Evolutionary conservation across 257 asterid species (phyloP).

Genomic region (Solanum arcanum): DNA sequence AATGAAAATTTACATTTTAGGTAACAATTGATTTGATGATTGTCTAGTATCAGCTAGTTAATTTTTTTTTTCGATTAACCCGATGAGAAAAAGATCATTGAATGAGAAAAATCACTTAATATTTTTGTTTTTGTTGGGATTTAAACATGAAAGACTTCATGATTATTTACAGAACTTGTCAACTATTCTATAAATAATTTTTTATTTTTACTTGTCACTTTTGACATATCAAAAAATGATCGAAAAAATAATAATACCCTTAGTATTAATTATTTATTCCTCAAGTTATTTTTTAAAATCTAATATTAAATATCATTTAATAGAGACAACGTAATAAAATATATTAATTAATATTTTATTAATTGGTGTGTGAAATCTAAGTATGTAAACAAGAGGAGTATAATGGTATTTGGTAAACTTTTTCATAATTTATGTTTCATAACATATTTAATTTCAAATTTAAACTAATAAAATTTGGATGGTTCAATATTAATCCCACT

Average conservation of each 20-base stretch:
- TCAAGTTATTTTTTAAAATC: too few relatives aligned
- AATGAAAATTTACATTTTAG: not conserved
- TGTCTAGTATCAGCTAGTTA: not conserved
- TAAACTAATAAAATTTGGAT: not conserved
- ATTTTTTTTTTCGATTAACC: not conserved
- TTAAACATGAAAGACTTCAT: not conserved
- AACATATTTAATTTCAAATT: not conserved
- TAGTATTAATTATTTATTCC: too few relatives aligned
- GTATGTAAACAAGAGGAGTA: too few relatives aligned
- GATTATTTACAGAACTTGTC: not conserved
- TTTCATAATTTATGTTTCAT: not conserved
- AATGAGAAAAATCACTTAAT: not conserved
- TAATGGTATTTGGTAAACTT: not conserved
- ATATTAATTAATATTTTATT: too few relatives aligned
- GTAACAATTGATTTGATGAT: too few relatives aligned
- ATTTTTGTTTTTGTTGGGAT: not conserved
- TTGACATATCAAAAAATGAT: not conserved
- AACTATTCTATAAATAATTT: too few relatives aligned
- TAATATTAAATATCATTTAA: too few relatives aligned
- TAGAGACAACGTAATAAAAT: too few relatives aligned
- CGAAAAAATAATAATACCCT: too few relatives aligned
- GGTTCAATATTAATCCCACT: not conserved
- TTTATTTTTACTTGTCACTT: too few relatives aligned
- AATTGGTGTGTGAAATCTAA: too few relatives aligned
- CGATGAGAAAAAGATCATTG: too few relatives aligned